Evolutionary conservation across 1,284 basidiomycete species (phyloP), one percentile per base, ranked within the genome.

Genomic region (Bondarzewia mesenterica): DNA sequence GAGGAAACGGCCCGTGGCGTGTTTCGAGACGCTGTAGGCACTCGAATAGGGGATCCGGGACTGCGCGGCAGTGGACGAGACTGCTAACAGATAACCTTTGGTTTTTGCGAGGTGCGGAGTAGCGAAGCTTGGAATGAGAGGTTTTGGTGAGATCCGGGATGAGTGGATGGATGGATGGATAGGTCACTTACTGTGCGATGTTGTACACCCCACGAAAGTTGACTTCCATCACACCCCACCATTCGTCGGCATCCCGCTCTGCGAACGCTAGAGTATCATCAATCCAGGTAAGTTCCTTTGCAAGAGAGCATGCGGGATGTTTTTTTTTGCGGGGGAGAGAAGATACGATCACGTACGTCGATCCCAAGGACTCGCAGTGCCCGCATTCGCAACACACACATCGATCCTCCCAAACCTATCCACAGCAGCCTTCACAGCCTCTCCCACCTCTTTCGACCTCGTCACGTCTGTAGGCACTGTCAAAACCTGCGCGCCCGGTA

Each of bases 351-450:
- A 45, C 26, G 12, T 32, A 52, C 43, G 26, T 21, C 27, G 14
- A 21, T 40, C 26, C 25, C n/a, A 32, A 4, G 16, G 15, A 7
- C 16, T 5, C 7, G 25, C 16, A 3, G 22, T 40, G 7, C 48
- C 52, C 8, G 52, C 55, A 42, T 57, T 57, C 12, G 54, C 52
- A 25, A 57, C 36, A 14, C 49, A 32, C 21, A 57, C 37, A 38
- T 57, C 55, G 26, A 57, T 43, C 25, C 39, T 50, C 7, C 54
- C 55, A 26, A 53, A 55, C 26, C 18, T 46, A 4, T 41, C 48
- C 1, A 56, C 44, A 4, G 49, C 42, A 2, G 32, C 53, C 21
- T 48, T 38, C n/a, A 56, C 51, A 27, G 50, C 48, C 3, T 21
- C 44, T 16, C 45, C 26, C 4, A 35, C 25, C 16, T 35, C 16